A percentile compares a stretch with the other conserved stretches of the same genome.
phyloP scores from a whole-genome alignment of 768 basidiomycete genomes.

The Leccinum barrowsii region DNA sequence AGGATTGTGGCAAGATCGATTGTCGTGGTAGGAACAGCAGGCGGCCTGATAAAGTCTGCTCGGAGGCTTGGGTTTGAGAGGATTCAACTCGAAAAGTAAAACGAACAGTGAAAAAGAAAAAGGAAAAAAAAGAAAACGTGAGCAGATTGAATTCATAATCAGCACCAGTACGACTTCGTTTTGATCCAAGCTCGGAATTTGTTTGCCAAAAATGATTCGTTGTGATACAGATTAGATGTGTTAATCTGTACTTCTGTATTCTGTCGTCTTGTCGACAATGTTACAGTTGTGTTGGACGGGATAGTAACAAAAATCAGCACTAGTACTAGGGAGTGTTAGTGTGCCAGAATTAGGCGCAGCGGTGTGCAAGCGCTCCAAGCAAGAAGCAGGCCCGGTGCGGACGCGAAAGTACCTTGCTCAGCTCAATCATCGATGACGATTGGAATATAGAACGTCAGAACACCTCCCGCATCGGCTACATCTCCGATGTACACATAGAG shows the following conservation, averaged over 20 bases:
- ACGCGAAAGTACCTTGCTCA: conserved; percentile 7
- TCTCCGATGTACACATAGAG: conserved; percentile 89
- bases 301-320: background rate
- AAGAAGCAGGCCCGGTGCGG: background rate
- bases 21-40: conserved; percentile 77
- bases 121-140: background rate
- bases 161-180: background rate
- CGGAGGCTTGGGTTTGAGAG: conserved; percentile 46
- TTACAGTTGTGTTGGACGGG: background rate
- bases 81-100: background rate
- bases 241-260: conserved; percentile 1
- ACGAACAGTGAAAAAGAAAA: background rate
- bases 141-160: background rate
- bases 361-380: background rate
- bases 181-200: conserved; percentile 5
- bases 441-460: conserved; percentile 86
- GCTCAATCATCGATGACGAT: conserved; percentile 60
- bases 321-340: too few species aligned
- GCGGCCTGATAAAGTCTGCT: conserved; percentile 71
- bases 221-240: conserved; percentile 6
- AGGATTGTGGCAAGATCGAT: conserved; percentile 79
- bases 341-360: background rate
- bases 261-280: background rate
- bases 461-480: conserved; percentile 72
- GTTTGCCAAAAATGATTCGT: conserved; percentile 4